These are phyloP conservation scores for Jackrogersella minutella DNA, from an alignment of 495 filamentous ascomycete genomes.

Conservation along the genomic window DNA sequence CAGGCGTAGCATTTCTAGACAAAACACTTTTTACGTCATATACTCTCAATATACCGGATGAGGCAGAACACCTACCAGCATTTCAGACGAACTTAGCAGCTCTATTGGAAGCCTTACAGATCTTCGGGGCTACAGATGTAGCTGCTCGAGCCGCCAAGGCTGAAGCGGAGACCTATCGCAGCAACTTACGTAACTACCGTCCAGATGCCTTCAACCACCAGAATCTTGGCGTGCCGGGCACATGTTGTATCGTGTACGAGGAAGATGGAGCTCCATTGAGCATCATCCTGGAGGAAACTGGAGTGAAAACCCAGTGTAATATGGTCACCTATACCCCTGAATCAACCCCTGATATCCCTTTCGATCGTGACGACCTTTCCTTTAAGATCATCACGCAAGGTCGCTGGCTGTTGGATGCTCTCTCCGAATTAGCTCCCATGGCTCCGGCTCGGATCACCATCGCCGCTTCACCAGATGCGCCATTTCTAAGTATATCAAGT, in stretches of 20 bases:
- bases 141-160: conserved; percentile 60
- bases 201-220: conserved; percentile 78
- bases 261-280: conserved; percentile 76
- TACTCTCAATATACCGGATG: conserved; percentile 58
- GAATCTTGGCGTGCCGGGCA: conserved; percentile 76
- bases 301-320: conserved; percentile 90
- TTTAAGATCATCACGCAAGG: conserved; percentile 96
- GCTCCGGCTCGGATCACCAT: conserved; percentile 68
- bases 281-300: conserved; percentile 81
- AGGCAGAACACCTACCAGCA: conserved; percentile 48
- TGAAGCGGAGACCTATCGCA: conserved; percentile 59
- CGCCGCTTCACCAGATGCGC: conserved; percentile 67
- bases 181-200: conserved; percentile 63
- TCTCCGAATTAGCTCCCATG: conserved; percentile 81
- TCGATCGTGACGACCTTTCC: conserved; percentile 76
- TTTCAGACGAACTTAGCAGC: conserved; percentile 89
- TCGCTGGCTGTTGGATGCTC: conserved; percentile 81
- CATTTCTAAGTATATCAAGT: conserved; percentile 78
- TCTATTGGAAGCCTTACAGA: conserved; percentile 92
- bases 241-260: conserved; percentile 81
- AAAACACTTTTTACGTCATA: conserved; percentile 88
- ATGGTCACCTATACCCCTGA: conserved; percentile 87
- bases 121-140: conserved; percentile 82
- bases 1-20: conserved; percentile 82
- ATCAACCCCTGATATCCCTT: conserved; percentile 76